These are phyloP conservation scores for Buxus sempervirens DNA, from an alignment of 164 flowering plant species.

Conservation along the genomic window DNA sequence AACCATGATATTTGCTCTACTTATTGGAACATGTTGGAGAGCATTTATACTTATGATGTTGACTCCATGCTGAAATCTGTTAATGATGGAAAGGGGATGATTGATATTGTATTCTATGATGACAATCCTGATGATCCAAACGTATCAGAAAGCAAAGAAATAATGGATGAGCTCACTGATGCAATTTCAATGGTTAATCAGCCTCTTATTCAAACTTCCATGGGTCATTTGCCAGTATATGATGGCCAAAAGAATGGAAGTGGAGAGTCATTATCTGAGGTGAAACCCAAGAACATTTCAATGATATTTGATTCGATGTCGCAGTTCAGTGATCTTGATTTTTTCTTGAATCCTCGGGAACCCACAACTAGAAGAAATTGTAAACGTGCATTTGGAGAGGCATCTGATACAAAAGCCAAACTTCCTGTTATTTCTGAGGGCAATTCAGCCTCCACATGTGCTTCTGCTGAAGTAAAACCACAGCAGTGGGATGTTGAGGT, in stretches of 20 bases:
- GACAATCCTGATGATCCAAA: constrained; percentile 20
- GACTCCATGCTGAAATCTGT: constrained; percentile 22
- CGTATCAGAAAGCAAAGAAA: constrained; percentile 33
- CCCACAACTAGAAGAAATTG: constrained; percentile 24
- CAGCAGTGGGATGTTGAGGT: constrained; percentile 29
- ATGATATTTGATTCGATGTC: constrained; percentile 43
- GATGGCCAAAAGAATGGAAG: constrained; percentile 25
- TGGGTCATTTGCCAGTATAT: constrained; percentile 20
- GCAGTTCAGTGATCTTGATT: constrained; percentile 58
- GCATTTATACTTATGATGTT: constrained; percentile 24
- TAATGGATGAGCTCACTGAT: constrained; percentile 22
- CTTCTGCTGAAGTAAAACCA: constrained; percentile 16
- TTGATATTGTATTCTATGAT: constrained; percentile 42
- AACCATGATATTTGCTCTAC: constrained; percentile 22
- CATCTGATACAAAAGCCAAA: constrained; percentile 17
- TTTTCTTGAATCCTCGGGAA: constrained; percentile 60
- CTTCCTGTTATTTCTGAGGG: constrained; percentile 19
- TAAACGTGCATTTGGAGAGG: constrained; percentile 21
- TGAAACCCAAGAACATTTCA: constrained; percentile 30
- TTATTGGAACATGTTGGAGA: constrained; percentile 32
- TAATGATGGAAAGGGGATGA: constrained; percentile 22
- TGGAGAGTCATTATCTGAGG: constrained; percentile 17
- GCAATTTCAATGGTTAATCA: constrained; percentile 12
- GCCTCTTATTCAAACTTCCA: constrained; percentile 17
- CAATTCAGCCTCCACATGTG: constrained; percentile 13